Evolutionary conservation across 805 yeast species (phyloP).

Genomic region (Metschnikowia lachancei): DNA sequence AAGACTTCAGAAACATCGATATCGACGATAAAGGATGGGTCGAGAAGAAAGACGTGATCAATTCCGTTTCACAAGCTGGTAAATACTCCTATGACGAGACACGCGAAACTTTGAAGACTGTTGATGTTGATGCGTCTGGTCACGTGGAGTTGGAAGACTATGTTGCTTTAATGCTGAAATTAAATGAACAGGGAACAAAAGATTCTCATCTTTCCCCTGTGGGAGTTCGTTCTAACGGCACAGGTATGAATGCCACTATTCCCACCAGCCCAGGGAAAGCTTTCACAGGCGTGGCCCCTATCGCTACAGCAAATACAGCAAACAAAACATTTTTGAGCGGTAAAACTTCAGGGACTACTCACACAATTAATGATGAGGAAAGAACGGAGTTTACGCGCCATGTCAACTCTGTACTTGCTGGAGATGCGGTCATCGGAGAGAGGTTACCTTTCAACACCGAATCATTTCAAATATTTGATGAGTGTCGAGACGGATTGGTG

Average conservation of each 20-base stretch:
- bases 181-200: constrained; percentile 47
- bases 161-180: constrained; percentile 77
- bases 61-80: constrained; percentile 75
- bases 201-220: constrained; percentile 8
- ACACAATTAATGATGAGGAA: constrained; percentile 96
- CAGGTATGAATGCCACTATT: background rate
- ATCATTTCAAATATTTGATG: constrained; percentile 93
- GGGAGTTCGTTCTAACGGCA: constrained; percentile 1
- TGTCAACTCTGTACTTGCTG: constrained; percentile 86
- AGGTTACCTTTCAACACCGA: constrained; percentile 91
- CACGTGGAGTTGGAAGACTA: constrained; percentile 95
- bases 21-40: constrained; percentile 91
- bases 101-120: constrained; percentile 87
- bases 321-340: constrained; percentile 78
- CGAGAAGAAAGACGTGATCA: constrained; percentile 86
- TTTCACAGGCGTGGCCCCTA: constrained; percentile 33
- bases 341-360: constrained; percentile 86
- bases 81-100: constrained; percentile 86
- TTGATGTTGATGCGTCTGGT: constrained; percentile 93
- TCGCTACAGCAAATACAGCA: constrained; percentile 48
- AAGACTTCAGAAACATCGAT: constrained; percentile 81
- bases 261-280: constrained; percentile 22
- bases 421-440: constrained; percentile 79
- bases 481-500: constrained; percentile 92
- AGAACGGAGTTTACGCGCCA: constrained; percentile 94